phyloP scores from a whole-genome alignment of 2,329 filamentous ascomycete species.

The Fusarium vanettenii region DNA sequence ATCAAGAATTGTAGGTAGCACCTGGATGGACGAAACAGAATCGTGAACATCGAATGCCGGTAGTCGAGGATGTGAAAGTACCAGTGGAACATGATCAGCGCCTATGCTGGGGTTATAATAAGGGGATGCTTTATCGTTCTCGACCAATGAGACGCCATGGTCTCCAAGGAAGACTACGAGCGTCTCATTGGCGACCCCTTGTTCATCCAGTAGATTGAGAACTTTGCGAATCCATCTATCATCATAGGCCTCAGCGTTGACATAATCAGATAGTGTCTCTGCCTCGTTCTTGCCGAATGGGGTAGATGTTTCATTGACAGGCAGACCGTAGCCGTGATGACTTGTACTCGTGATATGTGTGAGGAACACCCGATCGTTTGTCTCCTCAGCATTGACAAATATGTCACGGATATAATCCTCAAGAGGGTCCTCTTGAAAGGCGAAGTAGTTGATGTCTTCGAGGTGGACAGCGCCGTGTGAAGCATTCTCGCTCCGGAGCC shows the following conservation, averaged over 20 bases:
- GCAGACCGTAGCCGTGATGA: constrained; percentile 35
- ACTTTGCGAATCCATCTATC: constrained; percentile 26
- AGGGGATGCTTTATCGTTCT: constrained; percentile 37
- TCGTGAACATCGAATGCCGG: constrained; percentile 40
- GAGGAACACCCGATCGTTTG: constrained; percentile 46
- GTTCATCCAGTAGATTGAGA: constrained; percentile 33
- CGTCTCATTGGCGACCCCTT: constrained; percentile 46
- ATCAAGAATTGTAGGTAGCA: constrained; percentile 47
- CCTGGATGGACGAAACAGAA: constrained; percentile 39
- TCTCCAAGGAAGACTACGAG: constrained; percentile 45
- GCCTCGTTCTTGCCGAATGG: not conserved
- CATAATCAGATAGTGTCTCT: not conserved
- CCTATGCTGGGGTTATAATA: constrained; percentile 44
- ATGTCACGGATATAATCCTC: constrained; percentile 45
- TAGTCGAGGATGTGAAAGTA: constrained; percentile 44
- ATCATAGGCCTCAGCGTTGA: not conserved
- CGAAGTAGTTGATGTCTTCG: constrained; percentile 27
- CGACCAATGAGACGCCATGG: constrained; percentile 45
- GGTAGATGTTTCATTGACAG: constrained; percentile 24
- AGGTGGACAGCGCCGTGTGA: not conserved
- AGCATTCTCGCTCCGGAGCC: constrained; percentile 20
- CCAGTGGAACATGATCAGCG: constrained; percentile 43
- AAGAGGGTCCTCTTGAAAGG: constrained; percentile 40
- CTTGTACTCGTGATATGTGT: constrained; percentile 48
- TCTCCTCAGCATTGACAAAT: constrained; percentile 40